Percentiles rank a stretch among this genome's conserved stretches.
Evolutionary conservation across 176 grass and related monocot species (phyloP).

Genomic region (Avena insularis): DNA sequence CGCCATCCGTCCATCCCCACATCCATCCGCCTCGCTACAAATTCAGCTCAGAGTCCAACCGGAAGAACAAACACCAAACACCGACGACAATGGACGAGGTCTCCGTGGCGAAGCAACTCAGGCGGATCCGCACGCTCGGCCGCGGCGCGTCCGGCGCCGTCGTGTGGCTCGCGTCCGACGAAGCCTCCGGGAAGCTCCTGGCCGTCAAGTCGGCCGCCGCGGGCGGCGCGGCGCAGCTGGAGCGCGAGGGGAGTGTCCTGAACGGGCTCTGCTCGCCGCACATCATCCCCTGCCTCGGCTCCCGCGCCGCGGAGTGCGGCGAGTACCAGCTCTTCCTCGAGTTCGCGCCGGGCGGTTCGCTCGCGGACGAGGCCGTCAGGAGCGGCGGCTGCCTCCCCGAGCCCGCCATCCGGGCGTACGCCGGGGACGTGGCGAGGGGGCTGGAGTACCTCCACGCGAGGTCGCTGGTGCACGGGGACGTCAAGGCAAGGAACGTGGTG

Average conservation of each 20-base stretch:
- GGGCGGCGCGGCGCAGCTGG: slow-evolving; percentile 47
- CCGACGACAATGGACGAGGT: slow-evolving; percentile 14
- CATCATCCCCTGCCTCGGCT: slow-evolving; percentile 73
- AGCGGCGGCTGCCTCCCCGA: slow-evolving; percentile 48
- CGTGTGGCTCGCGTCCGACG: slow-evolving; percentile 60
- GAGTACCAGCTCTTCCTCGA: slow-evolving; percentile 72
- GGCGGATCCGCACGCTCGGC: slow-evolving; percentile 64
- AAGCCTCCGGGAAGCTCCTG: slow-evolving; percentile 51
- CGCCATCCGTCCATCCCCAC: background rate
- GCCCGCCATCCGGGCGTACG: slow-evolving; percentile 31
- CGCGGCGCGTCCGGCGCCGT: slow-evolving; percentile 63
- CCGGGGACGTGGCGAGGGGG: slow-evolving; percentile 54
- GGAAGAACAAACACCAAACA: background rate
- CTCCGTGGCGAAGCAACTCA: slow-evolving; percentile 31
- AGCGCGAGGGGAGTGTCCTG: slow-evolving; percentile 63
- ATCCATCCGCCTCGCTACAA: background rate
- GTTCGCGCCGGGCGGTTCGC: slow-evolving; percentile 67
- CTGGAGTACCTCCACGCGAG: slow-evolving; percentile 64
- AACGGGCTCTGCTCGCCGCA: slow-evolving; percentile 62
- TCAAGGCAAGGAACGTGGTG: slow-evolving; percentile 72
- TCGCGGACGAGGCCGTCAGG: slow-evolving; percentile 52
- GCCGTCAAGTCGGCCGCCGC: slow-evolving; percentile 73
- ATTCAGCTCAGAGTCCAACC: background rate
- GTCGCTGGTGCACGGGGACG: slow-evolving; percentile 66
- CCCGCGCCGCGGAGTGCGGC: slow-evolving; percentile 31